A percentile compares a stretch with the other conserved stretches of the same genome.
phyloP scores from a whole-genome alignment of 2,329 filamentous ascomycete species.

The Didymellaceae sp. region DNA sequence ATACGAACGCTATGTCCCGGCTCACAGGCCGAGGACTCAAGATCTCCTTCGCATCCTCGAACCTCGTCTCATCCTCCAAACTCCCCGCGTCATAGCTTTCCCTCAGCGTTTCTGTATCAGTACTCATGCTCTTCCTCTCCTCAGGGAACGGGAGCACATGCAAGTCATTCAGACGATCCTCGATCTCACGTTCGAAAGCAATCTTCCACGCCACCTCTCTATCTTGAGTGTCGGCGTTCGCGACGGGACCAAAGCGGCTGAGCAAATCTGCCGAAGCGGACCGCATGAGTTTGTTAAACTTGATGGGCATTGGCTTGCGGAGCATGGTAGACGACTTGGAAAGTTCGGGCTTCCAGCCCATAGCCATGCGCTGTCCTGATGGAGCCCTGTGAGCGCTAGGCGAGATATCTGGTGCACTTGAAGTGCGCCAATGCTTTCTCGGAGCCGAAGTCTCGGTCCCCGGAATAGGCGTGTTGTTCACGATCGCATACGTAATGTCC shows the following conservation, averaged over 20 bases:
- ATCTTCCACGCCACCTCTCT: slow-evolving; percentile 12
- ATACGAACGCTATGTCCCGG: slow-evolving; percentile 1
- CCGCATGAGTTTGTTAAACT: slow-evolving; percentile 3
- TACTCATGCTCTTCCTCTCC: slow-evolving; percentile 2
- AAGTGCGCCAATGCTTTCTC: slow-evolving; percentile 19
- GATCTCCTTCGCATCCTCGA: slow-evolving; percentile 14
- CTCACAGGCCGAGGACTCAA: neutral
- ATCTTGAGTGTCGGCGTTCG: slow-evolving; percentile 12
- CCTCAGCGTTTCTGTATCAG: slow-evolving; percentile 5
- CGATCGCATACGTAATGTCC: slow-evolving; percentile 35
- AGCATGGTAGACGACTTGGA: neutral
- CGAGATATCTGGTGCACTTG: slow-evolving; percentile 21
- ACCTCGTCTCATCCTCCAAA: slow-evolving; percentile 6
- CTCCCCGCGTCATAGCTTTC: slow-evolving; percentile 6
- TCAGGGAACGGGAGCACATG: slow-evolving; percentile 12
- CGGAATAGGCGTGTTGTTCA: slow-evolving; percentile 29
- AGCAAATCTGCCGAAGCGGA: slow-evolving; percentile 24
- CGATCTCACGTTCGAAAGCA: slow-evolving; percentile 24
- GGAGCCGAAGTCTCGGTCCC: slow-evolving; percentile 5
- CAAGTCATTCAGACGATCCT: slow-evolving; percentile 11
- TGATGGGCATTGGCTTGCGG: neutral
- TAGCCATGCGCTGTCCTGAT: slow-evolving; percentile 14
- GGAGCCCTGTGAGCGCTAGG: neutral
- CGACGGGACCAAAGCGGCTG: slow-evolving; percentile 21
- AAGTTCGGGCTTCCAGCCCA: slow-evolving; percentile 25